Evolutionary conservation across 108 stramenopile species (phyloP), one percentile per base, ranked within the genome.

Genomic region (Cylindrotheca fusiformis): DNA sequence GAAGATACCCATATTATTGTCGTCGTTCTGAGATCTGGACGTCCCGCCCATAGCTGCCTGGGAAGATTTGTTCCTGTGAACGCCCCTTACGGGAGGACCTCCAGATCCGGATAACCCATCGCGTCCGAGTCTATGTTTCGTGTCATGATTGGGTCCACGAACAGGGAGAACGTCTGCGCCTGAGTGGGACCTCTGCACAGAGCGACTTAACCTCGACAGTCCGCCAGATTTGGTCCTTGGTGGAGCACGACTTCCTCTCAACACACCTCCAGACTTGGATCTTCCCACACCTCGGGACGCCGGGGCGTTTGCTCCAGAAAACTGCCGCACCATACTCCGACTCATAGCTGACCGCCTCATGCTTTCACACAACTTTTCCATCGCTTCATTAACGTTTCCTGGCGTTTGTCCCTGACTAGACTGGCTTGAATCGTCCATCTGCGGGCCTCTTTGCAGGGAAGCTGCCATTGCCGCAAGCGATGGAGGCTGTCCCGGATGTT

Each of bases 331-430:
- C 12, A 83, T 32, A 56, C 52, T 83, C n/a, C 82, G 71, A 29
- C 75, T 79, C 65, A 72, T 69, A 50, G 78, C 78, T 2, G 74
- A 72, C 25, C 82, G 74, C 51, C 55, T 72, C 78, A 79, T 83
- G 27, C 69, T 68, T 52, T 83, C 78, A 44, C 74, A 72, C 2
- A 83, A 69, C 51, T 79, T 76, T 51, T 75, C 74, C 74, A 80
- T 75, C 51, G 74, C 74, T 32, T 69, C 67, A 49, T 61, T 69
- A 14, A 75, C 55, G 4, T 23, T 48, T 1, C 51, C 31, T 0
- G 63, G 21, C 20, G 49, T 51, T 20, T 41, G 5, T 14, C 60
- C 60, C 46, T 48, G 46, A 2, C 14, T 32, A 19, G 30, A 27
- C 17, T 52, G 51, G 31, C 36, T 41, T 19, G 31, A 19, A 21